phyloP scores from a whole-genome alignment of 2,329 filamentous ascomycete species.

The Blastomyces silverae region DNA sequence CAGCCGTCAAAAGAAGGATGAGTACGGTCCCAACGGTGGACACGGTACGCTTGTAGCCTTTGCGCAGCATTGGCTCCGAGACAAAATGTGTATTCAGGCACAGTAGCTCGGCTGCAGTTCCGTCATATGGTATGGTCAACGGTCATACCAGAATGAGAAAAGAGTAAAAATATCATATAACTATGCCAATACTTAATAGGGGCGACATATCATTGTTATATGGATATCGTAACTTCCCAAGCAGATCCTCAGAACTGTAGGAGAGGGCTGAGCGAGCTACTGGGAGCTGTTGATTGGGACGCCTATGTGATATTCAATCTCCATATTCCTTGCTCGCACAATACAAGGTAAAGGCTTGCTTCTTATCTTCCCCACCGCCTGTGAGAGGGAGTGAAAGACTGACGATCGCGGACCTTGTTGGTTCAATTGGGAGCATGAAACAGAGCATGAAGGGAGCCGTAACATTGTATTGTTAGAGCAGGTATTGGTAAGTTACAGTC shows the following conservation, averaged over 20 bases:
- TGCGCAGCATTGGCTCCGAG: not conserved
- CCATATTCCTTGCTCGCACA: not conserved
- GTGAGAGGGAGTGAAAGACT: not conserved
- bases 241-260: no score
- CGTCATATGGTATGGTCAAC: not conserved
- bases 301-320: not conserved
- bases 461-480: not conserved
- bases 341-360: not conserved
- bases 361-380: not conserved
- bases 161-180: not conserved
- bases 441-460: not conserved
- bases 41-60: not conserved
- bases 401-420: not conserved
- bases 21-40: slow-evolving; percentile 1
- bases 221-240: not conserved
- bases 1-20: not conserved
- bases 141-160: not conserved
- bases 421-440: no score
- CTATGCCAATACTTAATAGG: not conserved
- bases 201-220: not conserved
- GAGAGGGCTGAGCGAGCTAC: not conserved
- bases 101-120: not conserved
- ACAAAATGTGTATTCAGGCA: not conserved
- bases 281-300: not conserved
- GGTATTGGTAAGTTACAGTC: not conserved